Evolutionary conservation across 139 green algal species (phyloP).

Genomic region (Tetraselmis striata): DNA sequence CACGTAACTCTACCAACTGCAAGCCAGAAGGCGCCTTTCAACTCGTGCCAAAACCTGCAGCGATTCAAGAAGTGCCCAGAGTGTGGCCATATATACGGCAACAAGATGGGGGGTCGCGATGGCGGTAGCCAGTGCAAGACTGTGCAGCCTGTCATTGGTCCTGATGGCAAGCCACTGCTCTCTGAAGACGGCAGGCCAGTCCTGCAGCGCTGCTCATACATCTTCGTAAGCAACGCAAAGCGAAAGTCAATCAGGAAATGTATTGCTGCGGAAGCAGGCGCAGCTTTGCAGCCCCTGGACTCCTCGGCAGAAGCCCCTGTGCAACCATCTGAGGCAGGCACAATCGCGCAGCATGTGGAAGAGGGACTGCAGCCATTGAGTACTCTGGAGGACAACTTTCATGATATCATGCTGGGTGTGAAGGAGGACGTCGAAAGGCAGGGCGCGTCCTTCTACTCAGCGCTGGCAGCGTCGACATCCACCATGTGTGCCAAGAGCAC

Average conservation of each 20-base stretch:
- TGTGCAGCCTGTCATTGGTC: background rate
- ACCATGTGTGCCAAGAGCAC: background rate
- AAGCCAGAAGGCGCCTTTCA: background rate
- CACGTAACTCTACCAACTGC: too few relatives aligned
- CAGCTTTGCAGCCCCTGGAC: background rate
- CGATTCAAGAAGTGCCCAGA: background rate
- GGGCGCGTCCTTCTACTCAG: background rate
- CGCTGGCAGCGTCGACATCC: background rate
- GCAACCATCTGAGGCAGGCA: background rate
- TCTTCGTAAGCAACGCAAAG: background rate
- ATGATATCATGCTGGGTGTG: too few relatives aligned
- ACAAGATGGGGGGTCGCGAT: background rate
- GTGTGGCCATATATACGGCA: background rate
- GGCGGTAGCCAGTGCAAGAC: background rate
- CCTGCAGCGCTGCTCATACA: background rate
- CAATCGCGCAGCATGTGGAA: background rate
- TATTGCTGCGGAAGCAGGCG: background rate
- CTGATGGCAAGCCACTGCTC: background rate
- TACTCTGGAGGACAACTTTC: too few relatives aligned
- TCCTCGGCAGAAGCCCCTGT: background rate
- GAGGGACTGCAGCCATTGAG: background rate
- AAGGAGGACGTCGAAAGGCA: background rate
- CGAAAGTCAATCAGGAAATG: background rate
- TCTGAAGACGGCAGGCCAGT: background rate
- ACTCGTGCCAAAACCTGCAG: background rate